These are phyloP conservation scores for Psilocybe subaeruginosa DNA, from an alignment of 768 basidiomycete species.

Conservation along the genomic window DNA sequence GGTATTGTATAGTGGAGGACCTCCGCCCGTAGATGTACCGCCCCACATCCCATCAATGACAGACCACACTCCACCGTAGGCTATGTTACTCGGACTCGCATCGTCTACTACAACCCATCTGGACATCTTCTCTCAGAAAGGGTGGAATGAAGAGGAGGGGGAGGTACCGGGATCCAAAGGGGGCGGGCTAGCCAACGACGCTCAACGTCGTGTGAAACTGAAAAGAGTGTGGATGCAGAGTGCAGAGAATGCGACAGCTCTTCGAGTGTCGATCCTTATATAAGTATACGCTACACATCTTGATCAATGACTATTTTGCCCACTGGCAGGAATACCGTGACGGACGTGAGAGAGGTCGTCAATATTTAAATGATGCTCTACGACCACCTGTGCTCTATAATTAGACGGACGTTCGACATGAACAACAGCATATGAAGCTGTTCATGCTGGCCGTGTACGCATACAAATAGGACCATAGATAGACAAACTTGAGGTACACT, in stretches of 20 bases:
- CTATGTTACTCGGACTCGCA: neutral
- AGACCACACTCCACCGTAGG: neutral
- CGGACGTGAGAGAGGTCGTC: too few relatives aligned
- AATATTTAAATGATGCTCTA: too few relatives aligned
- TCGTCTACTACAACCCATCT: slow-evolving; percentile 3
- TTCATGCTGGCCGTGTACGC: too few relatives aligned
- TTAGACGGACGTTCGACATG: too few relatives aligned
- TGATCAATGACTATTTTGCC: too few relatives aligned
- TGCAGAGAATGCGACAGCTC: neutral
- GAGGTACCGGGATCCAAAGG: neutral
- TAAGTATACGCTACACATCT: neutral
- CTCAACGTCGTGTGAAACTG: neutral
- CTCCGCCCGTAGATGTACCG: neutral
- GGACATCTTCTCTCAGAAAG: neutral
- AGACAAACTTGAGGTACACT: too few relatives aligned
- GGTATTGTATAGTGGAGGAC: neutral
- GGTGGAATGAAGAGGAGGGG: neutral
- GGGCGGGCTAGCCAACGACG: neutral
- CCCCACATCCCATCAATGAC: neutral
- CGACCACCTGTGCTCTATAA: too few relatives aligned
- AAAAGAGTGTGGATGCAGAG: neutral
- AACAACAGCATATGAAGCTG: too few relatives aligned
- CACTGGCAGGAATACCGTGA: too few relatives aligned
- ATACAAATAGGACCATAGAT: too few relatives aligned
- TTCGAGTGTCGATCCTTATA: neutral